phyloP scores from a whole-genome alignment of 2,329 filamentous ascomycete species.

The Neoarthrinium moseri region DNA sequence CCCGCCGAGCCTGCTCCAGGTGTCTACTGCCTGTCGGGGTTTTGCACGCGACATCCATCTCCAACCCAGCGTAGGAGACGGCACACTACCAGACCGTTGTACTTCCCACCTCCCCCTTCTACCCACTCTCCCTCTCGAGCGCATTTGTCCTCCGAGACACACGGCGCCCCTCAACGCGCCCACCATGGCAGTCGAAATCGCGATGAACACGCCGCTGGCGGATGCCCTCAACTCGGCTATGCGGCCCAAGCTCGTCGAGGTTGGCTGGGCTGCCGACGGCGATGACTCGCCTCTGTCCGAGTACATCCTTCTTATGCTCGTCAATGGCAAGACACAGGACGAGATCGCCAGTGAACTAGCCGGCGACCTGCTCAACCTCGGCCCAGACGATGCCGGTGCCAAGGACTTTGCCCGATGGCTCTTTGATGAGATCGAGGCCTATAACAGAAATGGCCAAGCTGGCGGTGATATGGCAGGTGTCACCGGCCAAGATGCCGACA shows the following conservation, averaged over 20 bases:
- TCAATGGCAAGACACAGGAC: conserved; percentile 89
- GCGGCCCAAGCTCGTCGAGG: conserved; percentile 87
- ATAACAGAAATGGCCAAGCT: conserved; percentile 64
- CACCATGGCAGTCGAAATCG: conserved; percentile 76
- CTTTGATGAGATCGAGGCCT: conserved; percentile 77
- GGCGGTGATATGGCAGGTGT: conserved; percentile 27
- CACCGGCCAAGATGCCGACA: conserved; percentile 26
- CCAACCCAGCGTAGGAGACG: no score
- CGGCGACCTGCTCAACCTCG: conserved; percentile 79
- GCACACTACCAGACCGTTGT: background rate
- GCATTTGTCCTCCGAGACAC: background rate
- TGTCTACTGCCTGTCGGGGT: background rate
- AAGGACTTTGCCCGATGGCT: conserved; percentile 87
- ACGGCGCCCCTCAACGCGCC: background rate
- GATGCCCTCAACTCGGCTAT: conserved; percentile 79
- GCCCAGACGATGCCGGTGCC: conserved; percentile 78
- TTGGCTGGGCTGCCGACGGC: conserved; percentile 84
- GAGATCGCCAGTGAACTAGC: conserved; percentile 88
- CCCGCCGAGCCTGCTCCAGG: no score
- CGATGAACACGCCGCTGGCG: conserved; percentile 78
- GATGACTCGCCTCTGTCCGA: conserved; percentile 86
- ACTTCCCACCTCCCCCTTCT: background rate
- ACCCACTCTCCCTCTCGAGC: background rate
- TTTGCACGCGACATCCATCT: background rate
- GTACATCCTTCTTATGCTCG: conserved; percentile 96